These are phyloP conservation scores for Blastobotrys petasosporus DNA, from an alignment of 1,139 yeast species.

Conservation along the genomic window DNA sequence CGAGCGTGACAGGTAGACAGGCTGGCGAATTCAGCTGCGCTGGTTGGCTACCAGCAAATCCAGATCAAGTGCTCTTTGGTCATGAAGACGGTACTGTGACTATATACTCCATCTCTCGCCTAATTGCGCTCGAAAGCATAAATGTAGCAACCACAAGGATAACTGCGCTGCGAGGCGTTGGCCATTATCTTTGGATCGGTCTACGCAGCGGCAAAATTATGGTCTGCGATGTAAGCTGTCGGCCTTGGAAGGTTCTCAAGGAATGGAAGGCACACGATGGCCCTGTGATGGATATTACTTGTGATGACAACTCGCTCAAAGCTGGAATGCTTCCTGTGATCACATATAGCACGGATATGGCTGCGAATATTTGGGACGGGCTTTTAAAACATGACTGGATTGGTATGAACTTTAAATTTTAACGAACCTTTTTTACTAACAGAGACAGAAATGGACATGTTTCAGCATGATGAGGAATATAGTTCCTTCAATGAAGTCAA, in stretches of 20 bases:
- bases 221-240: conserved; percentile 31
- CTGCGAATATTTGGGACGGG: conserved; percentile 35
- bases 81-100: conserved; percentile 40
- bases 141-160: conserved; percentile 34
- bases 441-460: conserved; percentile 26
- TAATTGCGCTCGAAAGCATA: conserved; percentile 31
- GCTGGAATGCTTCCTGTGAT: conserved; percentile 20
- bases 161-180: conserved; percentile 30
- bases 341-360: conserved; percentile 20
- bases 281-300: conserved; percentile 24
- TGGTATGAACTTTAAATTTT: conserved; percentile 18
- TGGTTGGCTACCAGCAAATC: conserved; percentile 22
- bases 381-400: conserved; percentile 35
- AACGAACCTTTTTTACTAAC: conserved; percentile 1
- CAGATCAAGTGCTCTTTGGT: conserved; percentile 36
- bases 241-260: conserved; percentile 35
- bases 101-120: conserved; percentile 27
- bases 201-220: conserved; percentile 36
- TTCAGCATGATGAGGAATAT: conserved; percentile 27
- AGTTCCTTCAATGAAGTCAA: conserved; percentile 27
- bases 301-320: conserved; percentile 14
- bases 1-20: conserved; percentile 10
- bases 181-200: conserved; percentile 37
- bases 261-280: conserved; percentile 39
- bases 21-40: conserved; percentile 35